phyloP scores from a whole-genome alignment of 345 rosid genomes.

The Salix udensis region DNA sequence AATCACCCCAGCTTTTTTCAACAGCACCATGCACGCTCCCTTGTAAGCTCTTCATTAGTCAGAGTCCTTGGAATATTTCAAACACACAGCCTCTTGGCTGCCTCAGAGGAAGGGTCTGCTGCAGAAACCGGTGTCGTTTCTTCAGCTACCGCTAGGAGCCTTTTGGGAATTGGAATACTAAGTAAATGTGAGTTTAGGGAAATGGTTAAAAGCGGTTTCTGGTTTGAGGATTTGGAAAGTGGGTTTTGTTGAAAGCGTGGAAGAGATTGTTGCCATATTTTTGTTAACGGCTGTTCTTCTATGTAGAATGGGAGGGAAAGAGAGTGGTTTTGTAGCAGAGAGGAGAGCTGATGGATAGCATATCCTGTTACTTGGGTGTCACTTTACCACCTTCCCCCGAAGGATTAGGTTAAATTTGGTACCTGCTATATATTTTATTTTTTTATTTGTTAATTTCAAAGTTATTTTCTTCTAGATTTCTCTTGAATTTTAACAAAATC shows the following conservation, averaged over 20 bases:
- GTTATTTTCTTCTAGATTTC: too few relatives aligned
- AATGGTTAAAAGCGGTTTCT: not conserved
- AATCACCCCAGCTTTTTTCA: conserved; percentile 61
- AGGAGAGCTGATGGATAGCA: not conserved
- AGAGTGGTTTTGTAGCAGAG: not conserved
- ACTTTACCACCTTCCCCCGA: too few relatives aligned
- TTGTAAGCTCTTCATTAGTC: conserved; percentile 48
- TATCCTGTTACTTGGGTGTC: too few relatives aligned
- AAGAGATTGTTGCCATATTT: conserved; percentile 37
- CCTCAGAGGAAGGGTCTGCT: conserved; percentile 43
- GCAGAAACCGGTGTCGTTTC: conserved; percentile 29
- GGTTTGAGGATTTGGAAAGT: conserved; percentile 20
- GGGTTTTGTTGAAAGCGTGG: conserved; percentile 17
- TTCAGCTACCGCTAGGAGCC: conserved; percentile 45
- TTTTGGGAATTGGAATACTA: conserved; percentile 2
- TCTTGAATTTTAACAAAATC: too few relatives aligned
- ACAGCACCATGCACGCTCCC: conserved; percentile 62
- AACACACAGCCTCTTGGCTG: conserved; percentile 57
- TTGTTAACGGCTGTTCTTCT: not conserved
- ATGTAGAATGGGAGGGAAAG: not conserved
- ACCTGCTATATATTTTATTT: too few relatives aligned
- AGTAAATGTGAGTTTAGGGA: conserved; percentile 1
- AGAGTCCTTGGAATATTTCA: conserved; percentile 79
- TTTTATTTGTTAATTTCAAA: too few relatives aligned
- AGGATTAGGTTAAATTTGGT: too few relatives aligned